Base-by-base conservation (phyloP, 441 rosid genomes). In the Pelargonium australe region DNA sequence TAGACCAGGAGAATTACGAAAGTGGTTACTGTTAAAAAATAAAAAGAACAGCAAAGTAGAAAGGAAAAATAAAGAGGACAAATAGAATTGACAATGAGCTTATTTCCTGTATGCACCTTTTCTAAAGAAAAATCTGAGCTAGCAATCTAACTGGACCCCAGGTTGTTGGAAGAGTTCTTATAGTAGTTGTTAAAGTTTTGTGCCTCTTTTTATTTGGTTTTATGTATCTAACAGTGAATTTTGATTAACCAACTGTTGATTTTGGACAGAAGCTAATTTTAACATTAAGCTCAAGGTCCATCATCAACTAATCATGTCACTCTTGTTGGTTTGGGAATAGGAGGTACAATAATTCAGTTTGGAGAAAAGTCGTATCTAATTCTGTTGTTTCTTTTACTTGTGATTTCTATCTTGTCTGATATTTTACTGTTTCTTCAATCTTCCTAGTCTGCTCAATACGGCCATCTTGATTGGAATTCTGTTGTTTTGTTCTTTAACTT, bases 361-460 rank as follows among this genome's bases (percentile, higher is more conserved):
- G 20, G 16, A 53, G 23, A 53, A 53, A 53, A 14, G 60, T 53
- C n/a, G 1, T 37, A 14, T 14, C 60, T 53, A 5, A 53, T 53
- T 53, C 41, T 37, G 41, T 37, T 53, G 17, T 14, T 53, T 53
- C 6, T n/a, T 5, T 53, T 53, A n/a, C 19, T 16, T 53, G 9
- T 53, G 3, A 11, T 53, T 17, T 53, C 60, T 53, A 53, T n/a
- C 19, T 7, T 53, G 16, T 53, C 23, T 53, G 60, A 53, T 19
- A 53, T 53, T 53, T 53, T 19, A 53, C 60, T n/a, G 17, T 53
- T 53, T 53, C 60, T 53, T 53, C 16, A 53, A 53, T 53, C 60
- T 53, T 14, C 20, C 20, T 5, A 53, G 17, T 53, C 19, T 53
- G 7, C 20, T 7, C 20, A n/a, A 53, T 53, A n/a, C 7, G n/a